A percentile compares a stretch with the other conserved stretches of the same genome.
phyloP scores from a whole-genome alignment of 805 yeast genomes.

The Candida easanensis region DNA sequence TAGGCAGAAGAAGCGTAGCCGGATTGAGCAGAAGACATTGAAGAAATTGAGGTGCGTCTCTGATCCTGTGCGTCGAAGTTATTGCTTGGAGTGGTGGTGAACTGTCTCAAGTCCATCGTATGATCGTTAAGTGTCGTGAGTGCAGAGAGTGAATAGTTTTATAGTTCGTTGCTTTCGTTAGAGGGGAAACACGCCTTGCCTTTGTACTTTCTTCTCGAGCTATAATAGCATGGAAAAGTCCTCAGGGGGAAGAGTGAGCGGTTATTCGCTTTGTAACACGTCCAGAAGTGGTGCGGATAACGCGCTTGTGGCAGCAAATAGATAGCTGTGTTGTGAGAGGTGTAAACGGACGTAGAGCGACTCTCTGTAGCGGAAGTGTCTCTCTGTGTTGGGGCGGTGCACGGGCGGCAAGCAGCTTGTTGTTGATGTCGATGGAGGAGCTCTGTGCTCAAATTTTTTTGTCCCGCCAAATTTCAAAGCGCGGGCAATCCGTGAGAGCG shows the following conservation, averaged over 20 bases:
- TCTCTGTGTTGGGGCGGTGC: not conserved
- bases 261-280: constrained; percentile 1
- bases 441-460: constrained; percentile 7
- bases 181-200: constrained; percentile 9
- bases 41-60: constrained; percentile 28
- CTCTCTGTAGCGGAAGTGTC: not conserved
- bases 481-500: constrained; percentile 4
- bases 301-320: not conserved
- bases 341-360: not conserved
- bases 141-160: not conserved
- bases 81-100: constrained; percentile 31
- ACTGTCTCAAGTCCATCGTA: constrained; percentile 38
- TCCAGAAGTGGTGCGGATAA: not conserved
- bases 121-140: constrained; percentile 1
- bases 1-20: constrained; percentile 26
- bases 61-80: constrained; percentile 23
- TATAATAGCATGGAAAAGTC: constrained; percentile 10
- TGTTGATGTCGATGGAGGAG: not conserved
- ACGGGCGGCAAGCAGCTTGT: not conserved
- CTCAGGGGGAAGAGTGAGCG: not conserved
- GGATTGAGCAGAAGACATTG: constrained; percentile 26
- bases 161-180: constrained; percentile 6
- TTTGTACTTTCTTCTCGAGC: not conserved
- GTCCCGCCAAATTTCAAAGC: not conserved
- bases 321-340: not conserved